Evolutionary conservation across 2,329 filamentous ascomycete genomes (phyloP), one percentile per base, ranked within the genome.

Genomic region (Hypoxylon sp.): DNA sequence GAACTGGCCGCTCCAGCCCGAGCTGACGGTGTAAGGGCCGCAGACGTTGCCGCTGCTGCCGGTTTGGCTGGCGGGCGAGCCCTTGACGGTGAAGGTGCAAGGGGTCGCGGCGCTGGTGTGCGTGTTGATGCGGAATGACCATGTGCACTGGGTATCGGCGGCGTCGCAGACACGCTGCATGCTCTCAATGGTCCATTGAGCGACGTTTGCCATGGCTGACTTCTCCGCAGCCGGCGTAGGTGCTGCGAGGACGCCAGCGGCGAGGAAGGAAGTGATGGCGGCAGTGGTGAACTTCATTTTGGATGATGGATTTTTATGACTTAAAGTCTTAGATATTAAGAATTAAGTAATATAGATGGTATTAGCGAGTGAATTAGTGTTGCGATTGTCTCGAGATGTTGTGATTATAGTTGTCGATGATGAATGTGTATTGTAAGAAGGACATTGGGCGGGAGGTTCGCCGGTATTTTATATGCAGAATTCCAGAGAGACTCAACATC

Each of bases 1-100:
- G 69, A 88, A 88, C 73, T 86, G 82, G 74, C 81, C 85, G 75
- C 82, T 85, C 86, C 86, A 88, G 79, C 84, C 83, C 1, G 82
- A 83, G 55, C 83, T 84, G 74, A 88, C 72, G 68, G 80, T 84
- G 80, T 81, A 88, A 63, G 73, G 74, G 41, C 85, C 86, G 79
- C 84, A 88, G 53, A 70, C 55, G 73, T 59, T 78, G 77, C 70
- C 76, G 78, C 10, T 79, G 63, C 75, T 69, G 48, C 82, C 79
- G 17, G 80, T 81, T 51, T 80, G 80, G 74, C 77, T 79, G 65
- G 79, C 78, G 38, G 77, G 72, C 7, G 67, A 68, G 2, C 69
- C 49, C 11, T 69, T 77, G 70, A 82, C 79, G 58, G 76, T 73
- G 76, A 82, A 83, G 60, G 65, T 73, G 79, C 81, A 84, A 17